These are phyloP conservation scores for Barnettozyma salicaria DNA, from an alignment of 805 yeast genomes.

Conservation along the genomic window DNA sequence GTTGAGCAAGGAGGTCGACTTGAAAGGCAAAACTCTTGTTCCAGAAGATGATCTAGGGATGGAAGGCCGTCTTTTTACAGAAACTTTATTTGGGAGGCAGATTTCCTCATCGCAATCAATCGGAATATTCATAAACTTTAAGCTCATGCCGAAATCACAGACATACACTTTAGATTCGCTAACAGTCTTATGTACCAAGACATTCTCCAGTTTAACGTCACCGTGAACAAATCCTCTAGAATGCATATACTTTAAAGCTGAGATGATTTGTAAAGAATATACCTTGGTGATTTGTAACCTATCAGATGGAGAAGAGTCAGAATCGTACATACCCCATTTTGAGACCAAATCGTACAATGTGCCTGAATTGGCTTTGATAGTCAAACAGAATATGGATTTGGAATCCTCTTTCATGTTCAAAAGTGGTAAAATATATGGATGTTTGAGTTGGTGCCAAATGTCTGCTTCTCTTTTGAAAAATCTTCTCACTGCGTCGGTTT, in stretches of 20 bases:
- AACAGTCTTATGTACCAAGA: slow-evolving; percentile 48
- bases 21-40: slow-evolving; percentile 12
- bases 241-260: slow-evolving; percentile 58
- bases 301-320: slow-evolving; percentile 26
- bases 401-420: slow-evolving; percentile 55
- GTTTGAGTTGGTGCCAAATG: slow-evolving; percentile 68
- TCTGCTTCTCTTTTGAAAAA: slow-evolving; percentile 66
- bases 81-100: slow-evolving; percentile 10
- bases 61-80: slow-evolving; percentile 24
- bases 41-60: slow-evolving; percentile 32
- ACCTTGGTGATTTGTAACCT: slow-evolving; percentile 32
- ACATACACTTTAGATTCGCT: slow-evolving; percentile 39
- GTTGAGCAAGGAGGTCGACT: slow-evolving; percentile 16
- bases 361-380: slow-evolving; percentile 65
- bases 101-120: slow-evolving; percentile 16
- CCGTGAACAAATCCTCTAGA: slow-evolving; percentile 65
- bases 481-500: slow-evolving; percentile 43
- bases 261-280: slow-evolving; percentile 47
- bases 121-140: slow-evolving; percentile 20
- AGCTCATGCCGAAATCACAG: slow-evolving; percentile 89
- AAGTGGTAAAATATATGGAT: slow-evolving; percentile 60
- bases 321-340: slow-evolving; percentile 51
- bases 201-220: slow-evolving; percentile 71
- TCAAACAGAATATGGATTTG: slow-evolving; percentile 64
- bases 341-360: slow-evolving; percentile 71